Conservation (phyloP, 345 rosid genomes). For the Sonneratia alba region DNA sequence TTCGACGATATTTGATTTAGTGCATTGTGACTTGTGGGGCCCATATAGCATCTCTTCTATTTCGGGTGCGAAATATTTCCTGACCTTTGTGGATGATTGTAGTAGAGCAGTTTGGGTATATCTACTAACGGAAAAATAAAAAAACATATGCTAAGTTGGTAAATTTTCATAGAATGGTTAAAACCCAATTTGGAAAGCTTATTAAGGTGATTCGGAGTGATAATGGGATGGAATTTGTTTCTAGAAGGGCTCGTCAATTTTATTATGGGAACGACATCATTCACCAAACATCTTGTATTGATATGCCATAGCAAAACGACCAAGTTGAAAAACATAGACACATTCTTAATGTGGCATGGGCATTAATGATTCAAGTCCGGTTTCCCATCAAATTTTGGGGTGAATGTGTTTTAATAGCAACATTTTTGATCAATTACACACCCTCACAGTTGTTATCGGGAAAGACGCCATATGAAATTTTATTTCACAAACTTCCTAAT, state of each 20-base stretch:
- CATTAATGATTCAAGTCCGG: not conserved
- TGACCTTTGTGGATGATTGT: constrained; percentile 1
- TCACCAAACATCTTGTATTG: constrained; percentile 2
- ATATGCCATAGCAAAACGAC: constrained; percentile 12
- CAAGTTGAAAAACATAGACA: constrained; percentile 1
- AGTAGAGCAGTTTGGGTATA: not conserved
- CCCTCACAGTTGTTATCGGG: not conserved
- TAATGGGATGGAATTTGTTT: not conserved
- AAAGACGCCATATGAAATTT: not conserved
- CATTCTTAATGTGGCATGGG: no score
- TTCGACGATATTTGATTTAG: not conserved
- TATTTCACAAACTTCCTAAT: not conserved
- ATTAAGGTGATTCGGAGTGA: not conserved
- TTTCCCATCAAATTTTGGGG: not conserved
- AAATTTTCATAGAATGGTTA: not conserved
- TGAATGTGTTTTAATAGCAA: accelerated
- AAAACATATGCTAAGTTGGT: not conserved
- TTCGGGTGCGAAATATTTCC: not conserved
- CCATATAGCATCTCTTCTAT: no score
- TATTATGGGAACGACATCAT: not conserved
- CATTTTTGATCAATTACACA: not conserved
- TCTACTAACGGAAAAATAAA: not conserved
- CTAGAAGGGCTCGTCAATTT: not conserved
- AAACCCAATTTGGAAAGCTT: not conserved
- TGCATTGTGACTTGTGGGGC: constrained; percentile 7